These are phyloP conservation scores for Blepharisma stoltei DNA, from an alignment of 73 alveolate species.

Conservation along the genomic window DNA sequence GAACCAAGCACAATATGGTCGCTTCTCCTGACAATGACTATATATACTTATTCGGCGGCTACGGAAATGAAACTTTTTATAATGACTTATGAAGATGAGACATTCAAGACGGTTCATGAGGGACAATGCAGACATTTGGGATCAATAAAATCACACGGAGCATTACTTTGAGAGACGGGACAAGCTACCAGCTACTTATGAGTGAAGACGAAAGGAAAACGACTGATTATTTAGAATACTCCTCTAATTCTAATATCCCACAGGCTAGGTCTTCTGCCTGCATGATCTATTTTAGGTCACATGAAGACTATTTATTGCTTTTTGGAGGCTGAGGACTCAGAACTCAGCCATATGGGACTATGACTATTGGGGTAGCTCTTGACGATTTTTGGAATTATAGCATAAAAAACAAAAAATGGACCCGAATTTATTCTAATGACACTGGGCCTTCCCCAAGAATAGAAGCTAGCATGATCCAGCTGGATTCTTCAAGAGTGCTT, in stretches of 20 bases:
- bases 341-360: background rate
- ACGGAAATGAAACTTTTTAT: background rate
- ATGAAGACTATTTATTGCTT: background rate
- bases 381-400: constrained; percentile 21
- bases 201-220: background rate
- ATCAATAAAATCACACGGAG: background rate
- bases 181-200: background rate
- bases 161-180: background rate
- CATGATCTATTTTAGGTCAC: background rate
- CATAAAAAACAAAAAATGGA: background rate
- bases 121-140: background rate
- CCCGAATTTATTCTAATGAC: background rate
- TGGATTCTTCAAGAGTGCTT: background rate
- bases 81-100: constrained; percentile 14
- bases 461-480: constrained; percentile 16
- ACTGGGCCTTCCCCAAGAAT: constrained; percentile 21
- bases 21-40: constrained; percentile 4
- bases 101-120: background rate
- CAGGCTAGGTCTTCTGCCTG: background rate
- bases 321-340: constrained; percentile 27
- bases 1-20: background rate
- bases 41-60: constrained; percentile 32
- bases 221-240: background rate
- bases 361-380: background rate
- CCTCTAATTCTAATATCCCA: background rate